Evolutionary conservation across 345 rosid species (phyloP), one percentile per base, ranked within the genome.

Genomic region (Salix brachista): DNA sequence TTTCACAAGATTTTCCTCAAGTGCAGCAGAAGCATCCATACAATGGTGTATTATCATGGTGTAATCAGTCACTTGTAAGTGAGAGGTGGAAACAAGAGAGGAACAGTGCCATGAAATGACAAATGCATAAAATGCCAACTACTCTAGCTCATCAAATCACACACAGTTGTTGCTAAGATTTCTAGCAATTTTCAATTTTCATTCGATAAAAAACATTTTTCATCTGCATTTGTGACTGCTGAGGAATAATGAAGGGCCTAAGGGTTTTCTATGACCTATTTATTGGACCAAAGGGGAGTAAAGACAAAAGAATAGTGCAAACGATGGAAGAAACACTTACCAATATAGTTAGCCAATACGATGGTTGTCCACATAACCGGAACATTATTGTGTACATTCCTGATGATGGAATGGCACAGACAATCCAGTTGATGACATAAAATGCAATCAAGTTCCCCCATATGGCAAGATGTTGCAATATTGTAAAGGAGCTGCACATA

Each of bases 351-450:
- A 87, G 87, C 98, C 98, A 96, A 77, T 96, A 94, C 34, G 97
- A 88, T 32, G 97, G 97, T 70, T 96, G 94, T 32, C 84, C 44
- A 72, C 96, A 92, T 81, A 96, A 80, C n/a, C 97, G 89, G 83
- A 94, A 94, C 98, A 96, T 96, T 44, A 96, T 88, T 3, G 97
- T 94, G 79, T 96, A 91, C 99, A 92, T 91, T 79, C 94, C 99
- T 0, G 95, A 85, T 42, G 97, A 80, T 37, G 99, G 97, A 79
- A 96, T 81, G 26, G 93, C 85, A 71, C 99, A 91, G 80, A 96
- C 89, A 79, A 90, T 86, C 89, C 86, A 94, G 86, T 96, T 96
- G 81, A 94, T 89, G 73, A 71, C 72, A 62, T 94, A 96, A 83
- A 96, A 96, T 72, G 82, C 94, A 76, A 85, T 78, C 69, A 94